Conservation (phyloP, 306 rosid genomes). For the Oxytropis ochrocephala region DNA sequence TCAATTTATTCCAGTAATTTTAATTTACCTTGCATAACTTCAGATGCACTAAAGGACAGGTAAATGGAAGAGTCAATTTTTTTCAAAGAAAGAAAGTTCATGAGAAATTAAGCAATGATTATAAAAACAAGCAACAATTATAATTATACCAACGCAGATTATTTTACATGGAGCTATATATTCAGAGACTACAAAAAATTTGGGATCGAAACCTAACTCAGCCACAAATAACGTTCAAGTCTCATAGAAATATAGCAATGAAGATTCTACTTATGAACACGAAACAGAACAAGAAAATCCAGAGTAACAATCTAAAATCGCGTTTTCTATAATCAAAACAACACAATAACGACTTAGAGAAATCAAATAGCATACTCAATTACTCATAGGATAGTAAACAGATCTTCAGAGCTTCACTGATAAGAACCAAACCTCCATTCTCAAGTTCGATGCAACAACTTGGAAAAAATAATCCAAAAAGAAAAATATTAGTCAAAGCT, state of each 20-base stretch:
- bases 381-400: background rate
- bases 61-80: background rate
- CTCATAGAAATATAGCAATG: background rate
- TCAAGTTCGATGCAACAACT: slow-evolving; percentile 39
- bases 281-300: slow-evolving; percentile 5
- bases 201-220: background rate
- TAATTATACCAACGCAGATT: background rate
- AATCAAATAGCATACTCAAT: background rate
- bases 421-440: slow-evolving; percentile 29
- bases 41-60: background rate
- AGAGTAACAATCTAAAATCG: background rate
- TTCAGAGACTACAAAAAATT: background rate
- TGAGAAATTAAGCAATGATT: background rate
- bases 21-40: background rate
- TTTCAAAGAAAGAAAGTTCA: background rate
- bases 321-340: background rate
- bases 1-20: background rate
- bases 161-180: background rate
- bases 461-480: background rate
- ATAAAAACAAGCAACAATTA: background rate
- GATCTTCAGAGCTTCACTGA: slow-evolving; percentile 35
- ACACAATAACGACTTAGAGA: background rate
- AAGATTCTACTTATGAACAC: background rate
- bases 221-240: background rate
- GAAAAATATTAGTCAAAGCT: slow-evolving; percentile 18